Percentiles rank a stretch among this genome's conserved stretches.
Conservation (phyloP, 1,284 basidiomycete species). For the Ustilago sp. region DNA sequence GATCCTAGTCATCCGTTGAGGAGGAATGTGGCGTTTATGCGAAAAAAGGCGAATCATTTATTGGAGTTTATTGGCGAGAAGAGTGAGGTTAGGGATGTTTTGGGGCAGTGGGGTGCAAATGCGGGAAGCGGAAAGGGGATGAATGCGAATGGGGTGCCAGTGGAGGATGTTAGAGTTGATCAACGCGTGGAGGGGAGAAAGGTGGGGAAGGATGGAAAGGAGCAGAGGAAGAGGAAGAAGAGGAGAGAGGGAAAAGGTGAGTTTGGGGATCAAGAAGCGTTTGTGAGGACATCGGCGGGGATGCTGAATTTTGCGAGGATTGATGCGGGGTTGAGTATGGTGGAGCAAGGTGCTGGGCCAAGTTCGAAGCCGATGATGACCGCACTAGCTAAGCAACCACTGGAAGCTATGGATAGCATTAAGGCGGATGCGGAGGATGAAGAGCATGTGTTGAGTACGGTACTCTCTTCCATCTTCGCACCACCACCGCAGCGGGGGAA, state of each 20-base stretch:
- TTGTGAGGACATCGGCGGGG: conserved; percentile 80
- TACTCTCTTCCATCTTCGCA: conserved; percentile 30
- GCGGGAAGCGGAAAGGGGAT: not conserved
- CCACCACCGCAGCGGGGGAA: conserved; percentile 19
- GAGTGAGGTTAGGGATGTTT: conserved; percentile 74
- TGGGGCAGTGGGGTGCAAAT: conserved; percentile 58
- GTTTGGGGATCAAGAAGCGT: conserved; percentile 73
- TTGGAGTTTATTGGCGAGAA: conserved; percentile 89
- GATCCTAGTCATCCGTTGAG: conserved; percentile 73
- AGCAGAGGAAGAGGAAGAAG: conserved; percentile 19
- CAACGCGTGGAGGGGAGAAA: not conserved
- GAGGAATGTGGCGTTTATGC: conserved; percentile 63
- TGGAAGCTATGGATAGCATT: conserved; percentile 37
- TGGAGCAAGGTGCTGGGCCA: conserved; percentile 27
- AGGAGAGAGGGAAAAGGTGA: conserved; percentile 32
- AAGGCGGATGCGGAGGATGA: conserved; percentile 25
- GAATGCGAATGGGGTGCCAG: not conserved
- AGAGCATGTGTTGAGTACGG: conserved; percentile 23
- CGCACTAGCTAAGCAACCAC: conserved; percentile 6
- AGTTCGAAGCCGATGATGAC: conserved; percentile 38
- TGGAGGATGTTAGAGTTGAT: not conserved
- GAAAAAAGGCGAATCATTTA: conserved; percentile 72
- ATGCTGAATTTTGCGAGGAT: conserved; percentile 73
- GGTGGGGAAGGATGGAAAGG: not conserved
- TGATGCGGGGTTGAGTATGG: conserved; percentile 30